A percentile compares a stretch with the other conserved stretches of the same genome.
These are phyloP conservation scores for Wickerhamomyces ciferrii DNA, from an alignment of 805 yeast genomes.

Conservation along the genomic window DNA sequence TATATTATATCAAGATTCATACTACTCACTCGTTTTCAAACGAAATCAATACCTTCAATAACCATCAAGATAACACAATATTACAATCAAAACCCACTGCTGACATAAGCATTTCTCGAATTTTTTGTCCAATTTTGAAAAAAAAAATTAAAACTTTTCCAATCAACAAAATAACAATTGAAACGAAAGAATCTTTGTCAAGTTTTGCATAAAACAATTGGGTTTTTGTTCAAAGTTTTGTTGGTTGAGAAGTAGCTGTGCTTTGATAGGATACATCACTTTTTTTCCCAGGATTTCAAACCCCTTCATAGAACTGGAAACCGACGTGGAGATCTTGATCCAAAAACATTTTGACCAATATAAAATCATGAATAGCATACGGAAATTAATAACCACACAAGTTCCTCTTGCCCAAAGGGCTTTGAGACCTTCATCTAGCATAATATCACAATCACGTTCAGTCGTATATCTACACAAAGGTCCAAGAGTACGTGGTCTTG, in stretches of 20 bases:
- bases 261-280: no score
- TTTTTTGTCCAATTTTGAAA: background rate
- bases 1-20: no score
- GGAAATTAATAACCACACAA: constrained; percentile 6
- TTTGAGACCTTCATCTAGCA: background rate
- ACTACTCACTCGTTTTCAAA: no score
- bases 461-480: constrained; percentile 37
- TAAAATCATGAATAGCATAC: constrained; percentile 3
- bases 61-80: background rate
- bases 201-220: no score
- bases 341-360: background rate
- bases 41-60: background rate
- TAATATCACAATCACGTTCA: constrained; percentile 15
- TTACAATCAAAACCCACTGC: no score
- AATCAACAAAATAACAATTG: no score
- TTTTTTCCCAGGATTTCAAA: no score
- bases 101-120: background rate
- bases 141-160: background rate
- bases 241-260: no score
- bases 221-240: no score
- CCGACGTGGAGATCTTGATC: background rate
- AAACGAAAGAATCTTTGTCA: no score
- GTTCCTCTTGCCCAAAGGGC: background rate
- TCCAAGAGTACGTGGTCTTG: constrained; percentile 62
- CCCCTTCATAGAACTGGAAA: no score